These are phyloP conservation scores for Leccinum broughii DNA, from an alignment of 768 basidiomycete species.

Conservation along the genomic window DNA sequence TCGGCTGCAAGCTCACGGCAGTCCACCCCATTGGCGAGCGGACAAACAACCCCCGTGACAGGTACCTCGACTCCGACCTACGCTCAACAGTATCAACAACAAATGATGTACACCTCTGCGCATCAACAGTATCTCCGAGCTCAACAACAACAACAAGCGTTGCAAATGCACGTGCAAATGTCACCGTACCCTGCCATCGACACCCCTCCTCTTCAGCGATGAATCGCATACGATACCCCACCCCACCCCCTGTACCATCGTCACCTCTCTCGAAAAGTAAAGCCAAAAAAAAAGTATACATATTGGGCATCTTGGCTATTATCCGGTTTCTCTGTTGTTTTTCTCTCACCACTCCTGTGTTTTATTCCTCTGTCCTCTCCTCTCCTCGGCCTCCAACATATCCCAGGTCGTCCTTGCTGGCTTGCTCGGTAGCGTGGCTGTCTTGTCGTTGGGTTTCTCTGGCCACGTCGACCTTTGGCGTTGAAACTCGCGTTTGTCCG, in stretches of 20 bases:
- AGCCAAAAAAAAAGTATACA: conserved; percentile 36
- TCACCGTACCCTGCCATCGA: conserved; percentile 22
- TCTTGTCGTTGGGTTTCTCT: neutral
- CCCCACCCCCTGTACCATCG: conserved; percentile 3
- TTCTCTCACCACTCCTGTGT: conserved; percentile 12
- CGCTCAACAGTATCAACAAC: conserved; percentile 37
- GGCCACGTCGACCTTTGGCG: conserved; percentile 9
- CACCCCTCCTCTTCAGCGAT: conserved; percentile 14
- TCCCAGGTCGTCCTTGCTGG: conserved; percentile 28
- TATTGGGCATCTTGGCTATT: conserved; percentile 36
- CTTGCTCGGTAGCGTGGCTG: conserved; percentile 13
- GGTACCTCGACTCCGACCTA: conserved; percentile 33
- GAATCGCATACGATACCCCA: conserved; percentile 18
- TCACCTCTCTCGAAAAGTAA: conserved; percentile 25
- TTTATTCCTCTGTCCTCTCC: conserved; percentile 10
- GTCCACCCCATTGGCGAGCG: conserved; percentile 33
- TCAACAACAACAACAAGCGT: conserved; percentile 34
- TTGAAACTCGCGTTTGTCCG: conserved; percentile 7
- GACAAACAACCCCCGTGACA: conserved; percentile 34
- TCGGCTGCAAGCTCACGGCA: conserved; percentile 35
- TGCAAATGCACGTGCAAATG: conserved; percentile 33
- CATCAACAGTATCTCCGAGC: conserved; percentile 39
- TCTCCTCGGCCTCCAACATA: conserved; percentile 34
- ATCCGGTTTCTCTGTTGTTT: conserved; percentile 13
- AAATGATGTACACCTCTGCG: conserved; percentile 38